Evolutionary conservation across 2,329 filamentous ascomycete species (phyloP), one percentile per base, ranked within the genome.

Genomic region (Aulographum hederae): DNA sequence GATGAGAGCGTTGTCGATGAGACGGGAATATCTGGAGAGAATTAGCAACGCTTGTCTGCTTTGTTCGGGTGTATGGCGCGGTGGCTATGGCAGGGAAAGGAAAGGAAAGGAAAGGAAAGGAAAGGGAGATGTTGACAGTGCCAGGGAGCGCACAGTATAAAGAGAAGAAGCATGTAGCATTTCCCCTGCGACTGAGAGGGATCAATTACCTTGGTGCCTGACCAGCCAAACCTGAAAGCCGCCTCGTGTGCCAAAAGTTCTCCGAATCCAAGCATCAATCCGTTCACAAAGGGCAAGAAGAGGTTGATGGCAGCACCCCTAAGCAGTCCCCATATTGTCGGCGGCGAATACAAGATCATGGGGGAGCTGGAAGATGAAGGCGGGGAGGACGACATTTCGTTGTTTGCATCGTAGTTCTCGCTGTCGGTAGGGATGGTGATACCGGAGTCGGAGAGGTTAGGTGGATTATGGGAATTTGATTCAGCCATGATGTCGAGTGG

Each of bases 261-360:
- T 43, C 89, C 89, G 48, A 98, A 94, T 2, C 89, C 89, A 46
- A 98, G 59, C 89, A 98, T 98, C 63, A 98, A 69, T 29, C 89
- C 89, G 57, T 98, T 98, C 48, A 98, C 72, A 47, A 98, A 98
- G 0, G 89, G 89, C 14, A 98, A 58, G 1, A 98, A 46, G n/a
- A 98, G 62, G 52, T 98, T 98, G 57, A 98, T 98, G 4, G 85
- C 84, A 12, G 84, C 81, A 23, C 89, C 82, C 34, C 86, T 73
- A 33, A 94, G 42, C 39, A 98, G 54, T 6, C 79, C 73, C 80
- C 81, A 93, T 28, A 91, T 46, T 0, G 84, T 91, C 2, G 89
- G 85, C 3, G 85, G 82, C 41, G 73, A 73, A 65, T 95, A 98
- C 29, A 95, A 68, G 30, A 92, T 75, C 44, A 93, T 56, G 34